These are phyloP conservation scores for Suillus clintonianus DNA, from an alignment of 768 basidiomycete genomes.

Conservation along the genomic window DNA sequence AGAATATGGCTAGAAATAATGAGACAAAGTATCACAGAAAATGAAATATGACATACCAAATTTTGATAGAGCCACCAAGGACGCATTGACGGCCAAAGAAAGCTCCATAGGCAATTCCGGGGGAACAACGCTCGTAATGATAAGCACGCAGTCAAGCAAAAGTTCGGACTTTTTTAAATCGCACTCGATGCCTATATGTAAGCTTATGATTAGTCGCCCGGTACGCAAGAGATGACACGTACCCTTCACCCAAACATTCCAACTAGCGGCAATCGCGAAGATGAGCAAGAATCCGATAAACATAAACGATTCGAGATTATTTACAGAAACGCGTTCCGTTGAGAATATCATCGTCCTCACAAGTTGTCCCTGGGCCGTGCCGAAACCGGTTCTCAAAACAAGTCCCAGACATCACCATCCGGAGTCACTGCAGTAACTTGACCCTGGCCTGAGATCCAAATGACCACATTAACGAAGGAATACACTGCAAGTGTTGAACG, in stretches of 20 bases:
- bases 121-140: slow-evolving; percentile 96
- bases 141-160: slow-evolving; percentile 91
- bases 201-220: not conserved
- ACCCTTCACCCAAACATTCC: slow-evolving; percentile 99
- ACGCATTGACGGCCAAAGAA: slow-evolving; percentile 93
- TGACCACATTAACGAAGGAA: slow-evolving; percentile 1
- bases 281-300: slow-evolving; percentile 98
- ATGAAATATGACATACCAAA: slow-evolving; percentile 57
- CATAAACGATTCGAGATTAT: slow-evolving; percentile 92
- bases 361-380: slow-evolving; percentile 95
- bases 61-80: slow-evolving; percentile 90
- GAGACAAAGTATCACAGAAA: not conserved
- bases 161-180: slow-evolving; percentile 94
- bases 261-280: slow-evolving; percentile 96
- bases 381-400: slow-evolving; percentile 94
- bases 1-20: slow-evolving; percentile 80
- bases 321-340: slow-evolving; percentile 94
- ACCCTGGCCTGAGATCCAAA: slow-evolving; percentile 18
- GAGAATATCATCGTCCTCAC: slow-evolving; percentile 99
- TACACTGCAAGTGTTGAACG: slow-evolving; percentile 40
- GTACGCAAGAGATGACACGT: slow-evolving; percentile 16
- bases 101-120: slow-evolving; percentile 99
- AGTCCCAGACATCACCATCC: slow-evolving; percentile 88
- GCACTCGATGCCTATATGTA: slow-evolving; percentile 77
- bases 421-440: slow-evolving; percentile 82